phyloP scores from a whole-genome alignment of 2,329 filamentous ascomycete genomes.

The Diaporthe destruens region DNA sequence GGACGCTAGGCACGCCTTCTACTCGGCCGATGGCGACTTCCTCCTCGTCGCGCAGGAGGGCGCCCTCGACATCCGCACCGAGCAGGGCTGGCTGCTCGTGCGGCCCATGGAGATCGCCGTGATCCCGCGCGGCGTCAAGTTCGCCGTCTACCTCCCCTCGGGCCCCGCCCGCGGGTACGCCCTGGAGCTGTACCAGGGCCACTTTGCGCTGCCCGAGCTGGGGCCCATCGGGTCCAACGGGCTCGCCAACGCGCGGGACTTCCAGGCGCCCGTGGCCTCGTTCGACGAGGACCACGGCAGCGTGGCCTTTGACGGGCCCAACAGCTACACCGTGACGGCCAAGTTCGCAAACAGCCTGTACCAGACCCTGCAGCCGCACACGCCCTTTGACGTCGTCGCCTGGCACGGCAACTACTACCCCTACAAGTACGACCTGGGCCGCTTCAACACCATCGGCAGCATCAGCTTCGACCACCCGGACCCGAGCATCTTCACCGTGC shows the following conservation, averaged over 20 bases:
- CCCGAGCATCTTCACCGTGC: conserved; percentile 81
- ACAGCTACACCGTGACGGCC: conserved; percentile 64
- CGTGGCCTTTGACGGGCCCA: conserved; percentile 54
- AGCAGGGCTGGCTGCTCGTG: conserved; percentile 80
- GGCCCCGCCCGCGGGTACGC: conserved; percentile 79
- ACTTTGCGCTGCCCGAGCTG: conserved; percentile 78
- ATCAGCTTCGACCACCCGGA: conserved; percentile 84
- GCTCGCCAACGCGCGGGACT: conserved; percentile 81
- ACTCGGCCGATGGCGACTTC: conserved; percentile 85
- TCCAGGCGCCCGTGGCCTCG: conserved; percentile 77
- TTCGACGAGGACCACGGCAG: conserved; percentile 71
- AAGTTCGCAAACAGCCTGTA: conserved; percentile 79
- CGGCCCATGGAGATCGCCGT: conserved; percentile 83
- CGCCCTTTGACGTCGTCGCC: conserved; percentile 82
- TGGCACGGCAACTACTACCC: conserved; percentile 87
- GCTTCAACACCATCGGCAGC: conserved; percentile 80
- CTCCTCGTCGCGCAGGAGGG: conserved; percentile 83
- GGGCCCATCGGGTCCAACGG: conserved; percentile 81
- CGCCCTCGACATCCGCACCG: conserved; percentile 80
- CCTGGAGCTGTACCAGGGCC: conserved; percentile 79
- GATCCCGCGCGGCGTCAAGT: conserved; percentile 80
- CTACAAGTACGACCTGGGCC: conserved; percentile 84
- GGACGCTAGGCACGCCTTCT: conserved; percentile 81
- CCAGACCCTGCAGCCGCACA: conserved; percentile 74
- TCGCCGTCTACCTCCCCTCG: conserved; percentile 75